Evolutionary conservation across 2,329 filamentous ascomycete species (phyloP).

Genomic region (Cordyceps fumosorosea): DNA sequence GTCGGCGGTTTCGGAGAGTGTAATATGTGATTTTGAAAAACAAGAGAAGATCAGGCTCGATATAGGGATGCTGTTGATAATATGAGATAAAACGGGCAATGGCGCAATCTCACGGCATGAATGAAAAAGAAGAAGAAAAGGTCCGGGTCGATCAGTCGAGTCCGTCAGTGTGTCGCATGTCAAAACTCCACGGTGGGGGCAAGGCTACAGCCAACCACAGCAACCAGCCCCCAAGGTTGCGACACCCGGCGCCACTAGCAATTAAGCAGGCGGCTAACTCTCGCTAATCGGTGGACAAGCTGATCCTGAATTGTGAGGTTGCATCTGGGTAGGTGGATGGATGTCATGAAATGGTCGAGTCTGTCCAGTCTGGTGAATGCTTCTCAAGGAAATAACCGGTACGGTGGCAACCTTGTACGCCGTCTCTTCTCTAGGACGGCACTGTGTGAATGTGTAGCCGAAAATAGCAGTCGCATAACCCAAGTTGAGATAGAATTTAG

Average conservation of each 20-base stretch:
- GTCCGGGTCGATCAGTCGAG: background rate
- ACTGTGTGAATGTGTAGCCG: too few species aligned
- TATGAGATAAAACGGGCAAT: background rate
- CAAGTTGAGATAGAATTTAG: too few species aligned
- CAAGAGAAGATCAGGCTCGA: background rate
- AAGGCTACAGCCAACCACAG: background rate
- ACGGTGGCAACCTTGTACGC: too few species aligned
- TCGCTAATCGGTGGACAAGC: background rate
- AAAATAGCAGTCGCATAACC: too few species aligned
- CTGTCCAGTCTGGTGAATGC: too few species aligned
- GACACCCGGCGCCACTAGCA: background rate
- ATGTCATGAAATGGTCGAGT: too few species aligned
- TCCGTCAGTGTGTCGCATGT: background rate
- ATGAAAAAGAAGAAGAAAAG: background rate
- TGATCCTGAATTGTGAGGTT: too few species aligned
- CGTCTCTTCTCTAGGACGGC: too few species aligned
- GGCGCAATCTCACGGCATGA: background rate
- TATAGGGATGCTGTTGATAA: background rate
- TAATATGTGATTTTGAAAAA: background rate
- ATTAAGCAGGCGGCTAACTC: background rate
- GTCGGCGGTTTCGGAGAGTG: background rate
- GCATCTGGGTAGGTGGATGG: too few species aligned
- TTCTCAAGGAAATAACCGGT: too few species aligned
- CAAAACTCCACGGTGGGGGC: background rate
- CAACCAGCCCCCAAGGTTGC: background rate